phyloP scores from a whole-genome alignment of 2,329 filamentous ascomycete species.

The Cladophialophora carrionii region DNA sequence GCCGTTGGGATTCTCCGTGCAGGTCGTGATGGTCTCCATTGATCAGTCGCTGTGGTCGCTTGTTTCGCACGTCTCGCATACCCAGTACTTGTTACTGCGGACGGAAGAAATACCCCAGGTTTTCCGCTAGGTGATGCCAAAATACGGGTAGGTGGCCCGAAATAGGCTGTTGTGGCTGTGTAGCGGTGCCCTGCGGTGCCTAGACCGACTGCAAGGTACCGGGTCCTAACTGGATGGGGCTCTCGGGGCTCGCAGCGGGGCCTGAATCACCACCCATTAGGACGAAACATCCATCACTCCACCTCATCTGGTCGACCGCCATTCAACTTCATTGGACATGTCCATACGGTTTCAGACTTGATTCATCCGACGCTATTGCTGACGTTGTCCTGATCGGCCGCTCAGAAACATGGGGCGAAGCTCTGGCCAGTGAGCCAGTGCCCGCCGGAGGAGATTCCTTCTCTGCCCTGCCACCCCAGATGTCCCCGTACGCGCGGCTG shows the following conservation, averaged over 20 bases:
- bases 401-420: slow-evolving; percentile 10
- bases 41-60: neutral
- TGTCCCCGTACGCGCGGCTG: slow-evolving; percentile 14
- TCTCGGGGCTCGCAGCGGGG: neutral
- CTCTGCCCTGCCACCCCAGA: slow-evolving; percentile 13
- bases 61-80: too few species aligned
- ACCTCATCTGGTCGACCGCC: slow-evolving; percentile 3
- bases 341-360: slow-evolving; percentile 17
- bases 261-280: slow-evolving; percentile 1
- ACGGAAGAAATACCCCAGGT: neutral
- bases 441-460: neutral
- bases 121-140: neutral
- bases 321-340: slow-evolving; percentile 11
- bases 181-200: neutral
- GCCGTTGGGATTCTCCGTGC: neutral
- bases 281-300: slow-evolving; percentile 14
- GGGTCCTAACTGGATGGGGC: neutral
- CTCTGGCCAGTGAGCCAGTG: neutral
- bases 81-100: too few species aligned
- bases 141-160: neutral
- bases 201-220: neutral
- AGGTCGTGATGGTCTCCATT: neutral
- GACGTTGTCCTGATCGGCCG: neutral
- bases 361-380: slow-evolving; percentile 7
- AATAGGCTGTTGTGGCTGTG: neutral